Evolutionary conservation across 2,329 filamentous ascomycete species (phyloP), one percentile per base, ranked within the genome.

Genomic region (Epichloe baconii): DNA sequence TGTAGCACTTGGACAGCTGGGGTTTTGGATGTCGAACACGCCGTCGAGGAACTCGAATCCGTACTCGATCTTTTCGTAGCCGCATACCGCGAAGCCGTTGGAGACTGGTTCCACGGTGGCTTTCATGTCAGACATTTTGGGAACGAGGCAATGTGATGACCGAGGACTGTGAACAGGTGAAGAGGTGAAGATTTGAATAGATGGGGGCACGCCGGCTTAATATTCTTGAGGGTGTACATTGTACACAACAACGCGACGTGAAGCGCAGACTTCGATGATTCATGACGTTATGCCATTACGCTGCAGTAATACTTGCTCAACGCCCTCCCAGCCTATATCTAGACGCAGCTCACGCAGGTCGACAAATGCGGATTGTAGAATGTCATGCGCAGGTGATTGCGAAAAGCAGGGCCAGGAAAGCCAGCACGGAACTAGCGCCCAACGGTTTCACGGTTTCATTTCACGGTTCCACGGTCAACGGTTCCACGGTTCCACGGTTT

Each of bases 41-140:
- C 77, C 79, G 58, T 87, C 83, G 45, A 86, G 74, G 66, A 87
- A 86, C 50, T 80, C 79, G 64, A 87, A 87, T 66, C 85, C 82
- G 63, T 86, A 86, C 61, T 84, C 78, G 61, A 86, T 86, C 72
- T 85, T 86, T 71, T 87, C 83, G 59, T 85, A 85, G 23, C 83
- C 83, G 58, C 81, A 78, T 54, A 86, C 82, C 57, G 83, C 79
- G 67, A 86, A 86, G 38, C 83, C 83, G 54, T 73, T 71, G 58
- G 73, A 67, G 55, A 80, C 86, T 68, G 83, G 77, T 54, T 72
- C 67, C 56, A 86, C 82, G 49, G 75, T 75, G 52, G 83, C 83
- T 61, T 79, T 82, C 63, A 84, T 75, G 63, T 86, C 81, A 62
- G 83, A 86, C 82, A 86, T 86, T 11, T 19, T 43, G 26, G 40